phyloP scores from a whole-genome alignment of 1,139 yeast species.

The Arxiozyma slooffiae region DNA sequence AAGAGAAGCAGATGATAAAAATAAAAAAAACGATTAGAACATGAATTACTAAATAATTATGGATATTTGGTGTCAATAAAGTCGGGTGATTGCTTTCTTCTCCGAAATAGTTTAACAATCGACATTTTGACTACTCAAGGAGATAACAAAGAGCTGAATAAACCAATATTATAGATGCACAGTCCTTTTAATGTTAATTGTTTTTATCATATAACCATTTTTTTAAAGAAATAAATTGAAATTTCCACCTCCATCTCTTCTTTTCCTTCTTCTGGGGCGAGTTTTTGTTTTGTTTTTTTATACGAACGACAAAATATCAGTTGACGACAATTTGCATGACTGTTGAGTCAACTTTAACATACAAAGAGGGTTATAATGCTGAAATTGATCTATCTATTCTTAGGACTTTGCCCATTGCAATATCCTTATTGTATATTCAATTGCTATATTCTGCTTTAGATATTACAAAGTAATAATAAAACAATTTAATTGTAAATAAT shows the following conservation, averaged over 20 bases:
- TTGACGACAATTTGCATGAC: no score
- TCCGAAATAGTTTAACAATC: background rate
- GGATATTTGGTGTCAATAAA: constrained; percentile 23
- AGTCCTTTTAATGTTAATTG: no score
- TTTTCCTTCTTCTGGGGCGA: no score
- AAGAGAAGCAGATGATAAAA: constrained; percentile 3
- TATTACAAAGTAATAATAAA: background rate
- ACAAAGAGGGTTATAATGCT: background rate
- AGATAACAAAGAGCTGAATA: background rate
- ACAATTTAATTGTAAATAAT: constrained; percentile 6
- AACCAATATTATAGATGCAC: no score
- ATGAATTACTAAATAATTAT: constrained; percentile 19
- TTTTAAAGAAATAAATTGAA: no score
- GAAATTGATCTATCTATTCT: background rate
- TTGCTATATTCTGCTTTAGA: background rate
- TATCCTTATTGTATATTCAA: background rate
- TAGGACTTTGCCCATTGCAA: background rate
- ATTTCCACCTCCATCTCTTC: no score
- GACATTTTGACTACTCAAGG: background rate
- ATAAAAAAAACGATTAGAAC: constrained; percentile 2
- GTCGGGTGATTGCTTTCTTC: background rate
- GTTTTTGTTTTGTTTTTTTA: no score
- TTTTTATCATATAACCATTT: no score
- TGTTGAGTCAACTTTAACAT: background rate
- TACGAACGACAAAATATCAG: no score